Conservation (phyloP, 768 basidiomycete species). For the Lactarius akahatsu region DNA sequence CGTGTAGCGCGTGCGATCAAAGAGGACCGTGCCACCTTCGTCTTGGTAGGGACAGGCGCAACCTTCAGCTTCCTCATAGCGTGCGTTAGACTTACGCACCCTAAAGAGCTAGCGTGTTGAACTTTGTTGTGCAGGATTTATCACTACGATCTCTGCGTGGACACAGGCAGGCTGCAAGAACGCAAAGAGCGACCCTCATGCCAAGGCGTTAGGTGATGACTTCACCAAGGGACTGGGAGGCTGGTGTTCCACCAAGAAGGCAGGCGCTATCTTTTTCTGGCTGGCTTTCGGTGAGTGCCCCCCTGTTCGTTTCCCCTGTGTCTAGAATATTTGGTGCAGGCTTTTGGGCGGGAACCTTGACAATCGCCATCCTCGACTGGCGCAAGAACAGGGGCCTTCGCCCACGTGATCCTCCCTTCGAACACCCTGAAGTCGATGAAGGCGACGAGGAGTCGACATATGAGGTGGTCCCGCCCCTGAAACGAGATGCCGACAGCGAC, state of each 20-base stretch:
- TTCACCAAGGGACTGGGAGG: conserved; percentile 69
- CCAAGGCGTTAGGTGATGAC: conserved; percentile 54
- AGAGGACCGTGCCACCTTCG: conserved; percentile 81
- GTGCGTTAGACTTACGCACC: conserved; percentile 44
- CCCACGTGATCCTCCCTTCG: conserved; percentile 76
- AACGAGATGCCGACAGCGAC: conserved; percentile 32
- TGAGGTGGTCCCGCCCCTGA: conserved; percentile 46
- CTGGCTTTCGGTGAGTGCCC: conserved; percentile 62
- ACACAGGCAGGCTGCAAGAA: conserved; percentile 90
- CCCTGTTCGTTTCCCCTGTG: not conserved
- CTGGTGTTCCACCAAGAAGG: conserved; percentile 94
- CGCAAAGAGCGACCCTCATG: conserved; percentile 76
- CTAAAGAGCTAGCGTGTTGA: conserved; percentile 25
- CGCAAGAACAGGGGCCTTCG: conserved; percentile 57
- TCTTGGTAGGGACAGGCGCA: conserved; percentile 71
- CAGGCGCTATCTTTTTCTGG: conserved; percentile 89
- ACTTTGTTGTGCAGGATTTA: conserved; percentile 49
- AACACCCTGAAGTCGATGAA: conserved; percentile 55
- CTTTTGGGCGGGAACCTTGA: conserved; percentile 72
- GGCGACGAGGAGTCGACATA: conserved; percentile 56
- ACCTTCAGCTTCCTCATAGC: conserved; percentile 71
- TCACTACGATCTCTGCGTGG: conserved; percentile 81
- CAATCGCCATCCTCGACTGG: conserved; percentile 71
- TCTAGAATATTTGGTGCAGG: conserved; percentile 41
- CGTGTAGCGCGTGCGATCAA: conserved; percentile 77